Base-by-base conservation (phyloP, 805 yeast species). In the Wickerhamiella sorbophila region DNA sequence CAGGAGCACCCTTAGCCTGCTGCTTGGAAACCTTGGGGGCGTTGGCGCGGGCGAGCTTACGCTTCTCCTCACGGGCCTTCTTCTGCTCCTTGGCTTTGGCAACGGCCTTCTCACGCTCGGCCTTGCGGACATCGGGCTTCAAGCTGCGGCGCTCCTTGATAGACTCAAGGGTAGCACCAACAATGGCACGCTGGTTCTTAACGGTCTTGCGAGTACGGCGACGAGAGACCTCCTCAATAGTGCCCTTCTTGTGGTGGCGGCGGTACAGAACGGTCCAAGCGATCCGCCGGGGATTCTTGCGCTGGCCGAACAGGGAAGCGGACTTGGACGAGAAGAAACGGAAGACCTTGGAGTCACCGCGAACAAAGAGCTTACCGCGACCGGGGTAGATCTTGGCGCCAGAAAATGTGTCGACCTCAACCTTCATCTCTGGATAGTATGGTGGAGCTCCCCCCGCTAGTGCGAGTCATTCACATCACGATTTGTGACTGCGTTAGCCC, bases 371-470 rank as follows among this genome's bases (percentile, higher is more conserved):
- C 68, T 93, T 85, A 74, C 98, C 97, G 55, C 96, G 85, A 74
- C 98, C 99, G 77, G 98, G 98, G 94, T 88, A 91, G 79, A 91
- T 88, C 76, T 88, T 91, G 65, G 88, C 72, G 71, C 98, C 98
- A 63, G 98, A 88, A 77, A 91, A 91, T 67, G 97, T 83, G 73
- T 91, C 97, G 75, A 88, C 75, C 82, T 91, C 98, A 73, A 91
- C 84, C 94, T 91, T 91, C 98, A 91, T 91, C 74, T 63, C 44
- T 32, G 38, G 31, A 33, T 17, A 27, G 39, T 24, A 24, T 24
- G 38, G 31, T 36, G 27, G 20, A 24, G 31, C 22, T 24, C 21
- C 24, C 18, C 21, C 15, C 31, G 29, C 22, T 17, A 26, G 38
- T 18, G n/a, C 38, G 16, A 10, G 38, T 10, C 31, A 24, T 22